Conservation (phyloP, 257 asterid species). For the Nicotiana attenuata region DNA sequence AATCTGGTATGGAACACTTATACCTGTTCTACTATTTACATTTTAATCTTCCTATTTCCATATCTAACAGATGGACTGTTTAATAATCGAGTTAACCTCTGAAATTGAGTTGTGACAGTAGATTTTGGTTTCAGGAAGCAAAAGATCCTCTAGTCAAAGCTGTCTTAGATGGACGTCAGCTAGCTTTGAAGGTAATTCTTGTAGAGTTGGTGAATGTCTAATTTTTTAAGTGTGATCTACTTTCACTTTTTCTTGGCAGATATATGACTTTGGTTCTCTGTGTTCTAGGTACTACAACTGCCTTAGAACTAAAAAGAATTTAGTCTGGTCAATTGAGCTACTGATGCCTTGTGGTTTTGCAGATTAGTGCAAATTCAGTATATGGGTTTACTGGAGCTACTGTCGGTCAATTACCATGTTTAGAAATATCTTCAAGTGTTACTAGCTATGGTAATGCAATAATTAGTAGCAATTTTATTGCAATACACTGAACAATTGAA, state of each 20-base stretch:
- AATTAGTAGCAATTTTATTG: not conserved
- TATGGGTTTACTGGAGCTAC: conserved; percentile 98
- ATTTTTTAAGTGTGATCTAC: not conserved
- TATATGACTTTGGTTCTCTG: not conserved
- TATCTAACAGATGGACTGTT: conserved; percentile 2
- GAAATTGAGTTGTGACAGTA: conserved; percentile 15
- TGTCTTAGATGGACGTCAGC: conserved; percentile 96
- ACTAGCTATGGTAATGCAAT: conserved; percentile 85
- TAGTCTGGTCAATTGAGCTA: conserved; percentile 14
- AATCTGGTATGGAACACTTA: no score
- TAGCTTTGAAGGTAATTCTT: conserved; percentile 83
- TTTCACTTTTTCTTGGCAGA: not conserved
- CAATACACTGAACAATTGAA: not conserved
- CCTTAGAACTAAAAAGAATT: not conserved
- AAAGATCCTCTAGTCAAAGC: conserved; percentile 93
- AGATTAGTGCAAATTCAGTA: conserved; percentile 97
- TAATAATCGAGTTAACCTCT: not conserved
- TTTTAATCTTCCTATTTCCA: no score
- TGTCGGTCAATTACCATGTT: conserved; percentile 90
- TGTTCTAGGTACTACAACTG: not conserved
- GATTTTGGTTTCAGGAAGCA: conserved; percentile 58
- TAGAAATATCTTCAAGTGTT: conserved; percentile 97
- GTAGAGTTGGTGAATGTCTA: not conserved
- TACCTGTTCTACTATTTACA: no score
- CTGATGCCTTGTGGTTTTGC: conserved; percentile 30